Evolutionary conservation across 2,329 filamentous ascomycete species (phyloP), one percentile per base, ranked within the genome.

Genomic region (Beauveria varroae): DNA sequence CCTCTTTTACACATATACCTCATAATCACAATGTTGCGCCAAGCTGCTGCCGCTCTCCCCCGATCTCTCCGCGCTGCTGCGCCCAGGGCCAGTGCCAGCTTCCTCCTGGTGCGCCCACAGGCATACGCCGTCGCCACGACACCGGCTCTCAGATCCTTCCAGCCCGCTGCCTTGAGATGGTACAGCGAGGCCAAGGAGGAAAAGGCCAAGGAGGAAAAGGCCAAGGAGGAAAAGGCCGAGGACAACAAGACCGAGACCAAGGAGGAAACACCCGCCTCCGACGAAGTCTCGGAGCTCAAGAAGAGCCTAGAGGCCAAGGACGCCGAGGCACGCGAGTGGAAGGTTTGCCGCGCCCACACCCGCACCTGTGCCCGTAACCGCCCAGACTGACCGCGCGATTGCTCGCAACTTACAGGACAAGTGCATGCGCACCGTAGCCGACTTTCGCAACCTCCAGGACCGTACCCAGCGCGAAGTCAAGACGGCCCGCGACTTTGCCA

Each of bases 401-500:
- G 34, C 34, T 20, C 34, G n/a, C n/a, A 18, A 20, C 28, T 24
- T 46, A 53, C 63, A 98, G 95, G 95, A 98, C 78, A 95, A 92
- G 80, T 96, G 92, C 77, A 85, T 97, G 65, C 93, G 95, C 73
- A 89, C 90, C 60, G 87, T 98, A 66, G 95, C 95, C 77, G 95
- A 99, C 71, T 98, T 96, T 85, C 91, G 91, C 74, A 99, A 98
- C 79, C 89, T 99, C 57, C 93, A 98, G 80, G 91, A 97, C 72
- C 91, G 95, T 72, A 96, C 91, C 49, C 85, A 88, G 74, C 91
- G 95, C 72, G 95, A 99, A 68, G 88, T 96, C 74, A 90, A 95
- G 76, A 78, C 84, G 22, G 91, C 93, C 22, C 88, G 88, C 69
- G 90, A 96, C 77, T 99, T 96, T 70, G 95, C 93, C 70, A 95